phyloP scores from a whole-genome alignment of 179 eudicot genomes.

The Beta macrorhiza region DNA sequence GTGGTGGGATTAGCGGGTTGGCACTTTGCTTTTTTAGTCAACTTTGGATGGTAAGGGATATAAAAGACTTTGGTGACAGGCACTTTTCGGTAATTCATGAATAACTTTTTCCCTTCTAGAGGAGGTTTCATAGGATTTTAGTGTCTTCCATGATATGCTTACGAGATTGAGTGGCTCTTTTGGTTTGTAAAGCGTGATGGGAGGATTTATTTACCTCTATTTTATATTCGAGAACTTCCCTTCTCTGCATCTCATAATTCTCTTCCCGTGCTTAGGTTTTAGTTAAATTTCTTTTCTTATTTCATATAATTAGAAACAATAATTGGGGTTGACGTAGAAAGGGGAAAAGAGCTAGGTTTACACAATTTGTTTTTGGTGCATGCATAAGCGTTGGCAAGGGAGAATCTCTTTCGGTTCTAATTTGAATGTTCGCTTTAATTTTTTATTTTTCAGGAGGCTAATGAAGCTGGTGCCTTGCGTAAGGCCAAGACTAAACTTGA shows the following conservation, averaged over 20 bases:
- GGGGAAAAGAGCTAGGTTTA: neutral
- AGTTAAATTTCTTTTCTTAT: neutral
- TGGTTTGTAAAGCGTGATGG: neutral
- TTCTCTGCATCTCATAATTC: neutral
- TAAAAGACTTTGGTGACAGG: too few species aligned
- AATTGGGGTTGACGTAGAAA: neutral
- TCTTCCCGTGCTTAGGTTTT: neutral
- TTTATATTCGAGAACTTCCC: neutral
- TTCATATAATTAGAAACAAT: neutral
- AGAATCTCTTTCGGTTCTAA: neutral
- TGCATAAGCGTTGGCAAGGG: neutral
- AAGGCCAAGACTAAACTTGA: constrained; percentile 91
- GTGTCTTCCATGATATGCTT: neutral
- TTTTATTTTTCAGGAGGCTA: constrained; percentile 71
- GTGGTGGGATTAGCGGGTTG: too few species aligned
- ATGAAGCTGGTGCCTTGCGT: constrained; percentile 98
- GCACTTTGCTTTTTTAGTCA: too few species aligned
- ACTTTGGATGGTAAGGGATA: too few species aligned
- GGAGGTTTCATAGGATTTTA: neutral
- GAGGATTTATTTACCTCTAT: neutral
- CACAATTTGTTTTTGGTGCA: neutral
- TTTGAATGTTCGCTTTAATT: neutral
- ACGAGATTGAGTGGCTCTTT: neutral
- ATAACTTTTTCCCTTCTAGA: too few species aligned
- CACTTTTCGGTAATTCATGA: too few species aligned